Evolutionary conservation across 2,329 filamentous ascomycete species (phyloP).

Genomic region (Emmonsiellopsis sp.): DNA sequence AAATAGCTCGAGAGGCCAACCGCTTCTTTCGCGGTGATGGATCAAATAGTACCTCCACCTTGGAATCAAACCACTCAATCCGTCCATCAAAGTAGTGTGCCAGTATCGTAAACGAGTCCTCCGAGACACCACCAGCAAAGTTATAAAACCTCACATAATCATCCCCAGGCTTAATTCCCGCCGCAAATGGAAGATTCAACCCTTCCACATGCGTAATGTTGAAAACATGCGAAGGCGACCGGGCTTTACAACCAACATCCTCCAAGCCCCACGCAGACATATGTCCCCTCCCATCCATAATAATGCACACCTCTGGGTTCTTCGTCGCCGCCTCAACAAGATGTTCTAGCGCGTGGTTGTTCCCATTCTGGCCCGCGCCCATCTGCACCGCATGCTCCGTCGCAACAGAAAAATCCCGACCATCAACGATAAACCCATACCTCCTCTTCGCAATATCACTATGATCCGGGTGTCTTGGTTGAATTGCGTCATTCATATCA

Average conservation of each 20-base stretch:
- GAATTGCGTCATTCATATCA: slow-evolving; percentile 63
- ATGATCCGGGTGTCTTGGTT: slow-evolving; percentile 40
- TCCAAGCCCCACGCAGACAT: slow-evolving; percentile 93
- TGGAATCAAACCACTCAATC: slow-evolving; percentile 71
- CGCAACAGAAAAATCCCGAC: slow-evolving; percentile 66
- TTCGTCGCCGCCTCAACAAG: slow-evolving; percentile 78
- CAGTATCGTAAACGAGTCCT: slow-evolving; percentile 61
- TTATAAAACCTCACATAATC: slow-evolving; percentile 61
- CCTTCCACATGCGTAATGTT: slow-evolving; percentile 72
- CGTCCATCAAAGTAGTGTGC: slow-evolving; percentile 78
- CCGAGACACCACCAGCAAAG: slow-evolving; percentile 56
- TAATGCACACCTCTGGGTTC: slow-evolving; percentile 76
- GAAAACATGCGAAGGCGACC: slow-evolving; percentile 62
- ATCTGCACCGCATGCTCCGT: slow-evolving; percentile 59
- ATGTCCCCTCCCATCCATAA: slow-evolving; percentile 71
- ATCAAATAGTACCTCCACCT: slow-evolving; percentile 72
- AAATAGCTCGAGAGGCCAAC: slow-evolving; percentile 54
- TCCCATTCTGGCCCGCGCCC: slow-evolving; percentile 45
- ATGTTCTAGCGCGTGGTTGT: slow-evolving; percentile 68
- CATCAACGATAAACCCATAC: slow-evolving; percentile 75
- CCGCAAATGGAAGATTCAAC: slow-evolving; percentile 33
- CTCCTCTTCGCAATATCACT: slow-evolving; percentile 37
- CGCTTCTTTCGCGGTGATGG: slow-evolving; percentile 52
- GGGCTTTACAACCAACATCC: slow-evolving; percentile 64
- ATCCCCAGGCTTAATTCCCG: slow-evolving; percentile 20